Evolutionary conservation across 2,329 filamentous ascomycete genomes (phyloP).

Genomic region (Graphilbum ipis-grandicollis): DNA sequence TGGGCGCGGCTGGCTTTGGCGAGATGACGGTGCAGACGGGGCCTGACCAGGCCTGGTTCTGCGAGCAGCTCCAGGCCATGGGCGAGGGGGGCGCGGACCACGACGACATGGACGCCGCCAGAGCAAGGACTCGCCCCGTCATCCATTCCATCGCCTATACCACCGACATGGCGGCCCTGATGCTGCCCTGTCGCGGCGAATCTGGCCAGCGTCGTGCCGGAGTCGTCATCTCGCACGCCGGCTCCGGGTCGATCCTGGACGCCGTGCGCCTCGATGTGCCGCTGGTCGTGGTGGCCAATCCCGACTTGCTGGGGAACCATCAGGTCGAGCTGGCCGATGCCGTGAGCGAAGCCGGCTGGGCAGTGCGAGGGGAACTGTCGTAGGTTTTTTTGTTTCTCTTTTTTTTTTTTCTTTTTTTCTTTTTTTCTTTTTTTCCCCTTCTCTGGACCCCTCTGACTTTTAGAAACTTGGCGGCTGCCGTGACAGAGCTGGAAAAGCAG

Average conservation of each 20-base stretch:
- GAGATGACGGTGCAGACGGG: slow-evolving; percentile 70
- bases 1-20: slow-evolving; percentile 46
- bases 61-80: slow-evolving; percentile 11
- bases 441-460: not conserved
- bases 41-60: slow-evolving; percentile 41
- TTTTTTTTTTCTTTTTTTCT: not conserved
- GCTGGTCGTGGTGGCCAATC: slow-evolving; percentile 82
- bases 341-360: slow-evolving; percentile 57
- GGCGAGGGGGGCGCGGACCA: slow-evolving; percentile 10
- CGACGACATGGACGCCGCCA: not conserved
- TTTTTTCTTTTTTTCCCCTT: not conserved
- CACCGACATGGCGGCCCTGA: slow-evolving; percentile 39
- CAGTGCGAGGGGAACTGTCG: slow-evolving; percentile 52
- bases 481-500: not conserved
- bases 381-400: slow-evolving; percentile 20
- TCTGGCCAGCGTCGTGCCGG: slow-evolving; percentile 36
- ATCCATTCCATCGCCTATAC: slow-evolving; percentile 44
- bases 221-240: slow-evolving; percentile 76
- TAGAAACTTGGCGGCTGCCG: slow-evolving; percentile 9
- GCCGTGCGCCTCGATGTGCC: slow-evolving; percentile 57
- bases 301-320: slow-evolving; percentile 69
- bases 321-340: slow-evolving; percentile 73
- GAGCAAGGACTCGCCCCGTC: not conserved
- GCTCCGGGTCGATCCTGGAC: slow-evolving; percentile 78
- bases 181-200: slow-evolving; percentile 33